phyloP scores from a whole-genome alignment of 345 rosid species.

The Corchorus olitorius region DNA sequence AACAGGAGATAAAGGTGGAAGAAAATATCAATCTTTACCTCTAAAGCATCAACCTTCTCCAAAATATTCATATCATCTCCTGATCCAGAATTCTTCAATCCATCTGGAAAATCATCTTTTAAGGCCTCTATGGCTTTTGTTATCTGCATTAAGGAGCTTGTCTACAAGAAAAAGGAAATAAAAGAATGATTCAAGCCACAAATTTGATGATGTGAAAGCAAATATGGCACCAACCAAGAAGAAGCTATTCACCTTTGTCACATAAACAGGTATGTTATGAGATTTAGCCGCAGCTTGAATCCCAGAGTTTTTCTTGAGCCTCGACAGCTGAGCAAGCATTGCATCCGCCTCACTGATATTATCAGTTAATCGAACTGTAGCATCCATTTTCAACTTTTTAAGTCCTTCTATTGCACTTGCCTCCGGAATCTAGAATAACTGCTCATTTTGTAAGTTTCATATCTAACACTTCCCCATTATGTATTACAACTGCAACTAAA shows the following conservation, averaged over 20 bases:
- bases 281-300: conserved; percentile 75
- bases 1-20: neutral
- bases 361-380: conserved; percentile 54
- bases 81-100: conserved; percentile 45
- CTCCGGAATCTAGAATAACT: conserved; percentile 67
- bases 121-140: conserved; percentile 61
- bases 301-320: conserved; percentile 77
- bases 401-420: conserved; percentile 66
- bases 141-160: conserved; percentile 76
- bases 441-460: conserved; percentile 39
- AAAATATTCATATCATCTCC: conserved; percentile 49
- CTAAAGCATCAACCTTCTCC: conserved; percentile 79
- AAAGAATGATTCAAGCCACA: neutral
- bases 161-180: conserved; percentile 44
- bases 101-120: conserved; percentile 53
- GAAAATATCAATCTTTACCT: conserved; percentile 43
- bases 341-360: conserved; percentile 83
- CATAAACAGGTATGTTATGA: conserved; percentile 66
- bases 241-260: conserved; percentile 58
- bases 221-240: neutral
- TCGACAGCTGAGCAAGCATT: conserved; percentile 77
- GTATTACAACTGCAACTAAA: conserved; percentile 8
- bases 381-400: conserved; percentile 63
- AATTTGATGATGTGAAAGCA: neutral
- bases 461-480: conserved; percentile 18